Evolutionary conservation across 1,284 basidiomycete species (phyloP).

Genomic region (Filobasidium uniguttulatum): DNA sequence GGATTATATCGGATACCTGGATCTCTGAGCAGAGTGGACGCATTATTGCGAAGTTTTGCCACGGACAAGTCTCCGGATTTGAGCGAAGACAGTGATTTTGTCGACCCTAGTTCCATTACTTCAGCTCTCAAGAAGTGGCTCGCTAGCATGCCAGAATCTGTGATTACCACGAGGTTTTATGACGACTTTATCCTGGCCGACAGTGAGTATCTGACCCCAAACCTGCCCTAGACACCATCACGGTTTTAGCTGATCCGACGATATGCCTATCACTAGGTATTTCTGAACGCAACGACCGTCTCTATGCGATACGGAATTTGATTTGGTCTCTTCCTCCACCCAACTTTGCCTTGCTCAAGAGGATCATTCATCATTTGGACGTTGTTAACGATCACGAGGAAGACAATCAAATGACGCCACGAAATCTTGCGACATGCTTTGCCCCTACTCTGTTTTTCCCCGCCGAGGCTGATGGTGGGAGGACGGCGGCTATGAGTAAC

Average conservation of each 20-base stretch:
- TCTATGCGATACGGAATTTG: conserved; percentile 50
- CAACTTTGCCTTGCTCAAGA: conserved; percentile 58
- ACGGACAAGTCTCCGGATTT: conserved; percentile 9
- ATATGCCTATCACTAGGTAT: no score
- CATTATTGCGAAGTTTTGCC: conserved; percentile 38
- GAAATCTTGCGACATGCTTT: conserved; percentile 66
- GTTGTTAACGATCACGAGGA: conserved; percentile 69
- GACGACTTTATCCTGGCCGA: conserved; percentile 53
- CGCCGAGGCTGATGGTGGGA: conserved; percentile 53
- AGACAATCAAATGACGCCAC: conserved; percentile 70
- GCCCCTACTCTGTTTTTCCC: conserved; percentile 50
- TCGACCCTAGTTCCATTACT: conserved; percentile 62
- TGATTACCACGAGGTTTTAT: conserved; percentile 58
- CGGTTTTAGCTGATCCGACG: no score
- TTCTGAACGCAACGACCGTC: conserved; percentile 51
- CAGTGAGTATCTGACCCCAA: conserved; percentile 41
- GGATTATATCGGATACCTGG: conserved; percentile 58
- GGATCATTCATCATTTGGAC: conserved; percentile 68
- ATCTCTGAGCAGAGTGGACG: conserved; percentile 52
- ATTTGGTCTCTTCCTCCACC: conserved; percentile 53
- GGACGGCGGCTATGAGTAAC: conserved; percentile 57
- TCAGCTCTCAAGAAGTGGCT: conserved; percentile 72
- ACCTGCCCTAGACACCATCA: not conserved
- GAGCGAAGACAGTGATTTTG: conserved; percentile 8
- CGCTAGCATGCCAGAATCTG: conserved; percentile 58